Evolutionary conservation across 2,329 filamentous ascomycete genomes (phyloP), one percentile per base, ranked within the genome.

Genomic region (Aspergillus unguis): DNA sequence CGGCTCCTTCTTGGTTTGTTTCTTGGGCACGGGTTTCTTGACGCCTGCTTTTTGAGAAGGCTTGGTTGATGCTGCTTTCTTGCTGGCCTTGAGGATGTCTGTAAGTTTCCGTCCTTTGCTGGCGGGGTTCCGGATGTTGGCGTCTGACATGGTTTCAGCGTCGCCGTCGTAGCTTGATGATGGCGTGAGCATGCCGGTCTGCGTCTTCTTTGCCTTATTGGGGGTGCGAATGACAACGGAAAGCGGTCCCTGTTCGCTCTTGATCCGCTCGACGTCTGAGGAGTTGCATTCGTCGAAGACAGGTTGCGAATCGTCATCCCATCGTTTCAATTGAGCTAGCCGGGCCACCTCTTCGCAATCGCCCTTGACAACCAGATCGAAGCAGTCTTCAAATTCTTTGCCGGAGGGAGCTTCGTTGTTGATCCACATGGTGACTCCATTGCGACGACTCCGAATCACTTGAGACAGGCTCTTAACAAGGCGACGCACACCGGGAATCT

Each of bases 401-500:
- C 88, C 87, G 40, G 85, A 81, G 1, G 94, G 94, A 59, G 88
- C 80, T 55, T 96, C 91, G 49, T 90, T 84, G 71, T 97, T 97
- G 72, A 99, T 89, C 90, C 92, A 99, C 45, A 95, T 86, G 0
- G 92, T 90, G 53, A 96, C 83, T 1, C 92, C 92, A 61, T 95
- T 84, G 31, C 70, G 68, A 50, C 90, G 84, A 63, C 86, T 84
- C 56, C 92, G 83, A n/a, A 95, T 89, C 31, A 90, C 86, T 45
- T 86, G 85, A 69, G 91, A 96, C 81, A 97, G 84, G 71, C 96
- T 92, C 68, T 88, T 88, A 53, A 92, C 91, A 52, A 99, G 87
- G 49, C 92, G 83, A 56, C 89, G 85, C 40, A 96, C 91, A 6
- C 94, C 94, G 1, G 92, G 92, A 45, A 99, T 92, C 69, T 97